phyloP scores from a whole-genome alignment of 163 green algal genomes.

The Chlamydomonas reinhardtii region DNA sequence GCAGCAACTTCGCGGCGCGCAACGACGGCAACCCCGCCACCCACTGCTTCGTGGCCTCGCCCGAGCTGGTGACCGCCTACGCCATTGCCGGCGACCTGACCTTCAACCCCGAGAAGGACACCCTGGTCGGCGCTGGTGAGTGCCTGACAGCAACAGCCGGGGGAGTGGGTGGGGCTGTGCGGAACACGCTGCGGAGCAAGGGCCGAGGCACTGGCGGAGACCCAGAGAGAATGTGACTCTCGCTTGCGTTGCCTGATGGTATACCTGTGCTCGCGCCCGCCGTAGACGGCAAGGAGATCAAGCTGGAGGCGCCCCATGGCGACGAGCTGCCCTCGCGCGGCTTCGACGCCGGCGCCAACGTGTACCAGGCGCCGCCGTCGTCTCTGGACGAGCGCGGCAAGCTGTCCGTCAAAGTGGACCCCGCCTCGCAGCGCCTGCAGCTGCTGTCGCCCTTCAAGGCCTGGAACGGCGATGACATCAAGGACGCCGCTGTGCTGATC shows the following conservation, averaged over 20 bases:
- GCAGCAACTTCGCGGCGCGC: conserved; percentile 93
- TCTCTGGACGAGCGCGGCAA: conserved; percentile 22
- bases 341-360: conserved; percentile 92
- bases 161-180: too few relatives aligned
- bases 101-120: conserved; percentile 98
- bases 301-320: conserved; percentile 83
- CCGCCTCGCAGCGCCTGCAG: conserved; percentile 89
- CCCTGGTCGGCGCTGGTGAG: conserved; percentile 74
- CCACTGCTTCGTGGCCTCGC: conserved; percentile 94
- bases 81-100: conserved; percentile 91
- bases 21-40: conserved; percentile 97
- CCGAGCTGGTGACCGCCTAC: conserved; percentile 92
- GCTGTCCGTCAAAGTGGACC: conserved; percentile 83
- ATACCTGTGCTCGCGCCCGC: too few relatives aligned
- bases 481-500: conserved; percentile 84
- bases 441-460: conserved; percentile 90
- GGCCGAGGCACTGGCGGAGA: too few relatives aligned
- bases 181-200: too few relatives aligned
- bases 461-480: conserved; percentile 84
- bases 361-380: conserved; percentile 82
- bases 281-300: conserved; percentile 92
- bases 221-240: too few relatives aligned
- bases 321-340: conserved; percentile 92
- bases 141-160: too few relatives aligned
- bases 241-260: too few relatives aligned